Percentiles rank a stretch among this genome's conserved stretches.
phyloP scores from a whole-genome alignment of 2,329 filamentous ascomycete species.

The Mollisia scopiformis region DNA sequence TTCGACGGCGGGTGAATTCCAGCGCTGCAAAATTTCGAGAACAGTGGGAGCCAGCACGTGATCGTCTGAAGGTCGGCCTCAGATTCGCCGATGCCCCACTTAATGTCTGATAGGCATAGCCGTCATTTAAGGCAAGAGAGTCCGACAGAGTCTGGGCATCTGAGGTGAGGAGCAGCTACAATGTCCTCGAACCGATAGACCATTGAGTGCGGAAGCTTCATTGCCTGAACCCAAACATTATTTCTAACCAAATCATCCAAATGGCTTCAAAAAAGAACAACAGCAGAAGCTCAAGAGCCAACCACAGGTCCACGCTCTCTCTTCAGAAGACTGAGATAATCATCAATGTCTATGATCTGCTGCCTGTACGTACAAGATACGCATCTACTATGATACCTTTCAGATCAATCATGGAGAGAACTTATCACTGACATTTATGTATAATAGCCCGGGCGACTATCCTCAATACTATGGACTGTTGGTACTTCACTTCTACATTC shows the following conservation, averaged over 20 bases:
- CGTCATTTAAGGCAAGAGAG: not conserved
- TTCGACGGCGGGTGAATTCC: not conserved
- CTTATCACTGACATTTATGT: not conserved
- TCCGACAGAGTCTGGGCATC: not conserved
- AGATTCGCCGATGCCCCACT: not conserved
- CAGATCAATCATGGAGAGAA: not conserved
- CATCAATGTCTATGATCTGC: constrained; percentile 78
- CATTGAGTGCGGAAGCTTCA: not conserved
- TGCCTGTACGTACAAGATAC: constrained; percentile 56
- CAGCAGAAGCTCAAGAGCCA: constrained; percentile 25
- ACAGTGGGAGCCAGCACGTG: not conserved
- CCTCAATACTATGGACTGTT: constrained; percentile 77
- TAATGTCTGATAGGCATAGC: not conserved
- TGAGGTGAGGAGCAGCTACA: not conserved
- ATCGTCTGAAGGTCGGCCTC: not conserved
- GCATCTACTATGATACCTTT: too few relatives aligned
- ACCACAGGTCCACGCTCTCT: constrained; percentile 68
- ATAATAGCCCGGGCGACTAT: constrained; percentile 68
- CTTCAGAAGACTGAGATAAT: constrained; percentile 73
- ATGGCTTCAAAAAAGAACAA: constrained; percentile 36
- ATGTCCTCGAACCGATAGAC: not conserved
- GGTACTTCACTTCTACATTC: constrained; percentile 81
- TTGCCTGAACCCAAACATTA: not conserved
- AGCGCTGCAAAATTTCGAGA: not conserved
- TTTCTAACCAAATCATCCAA: not conserved